Evolutionary conservation across 352 stramenopile genomes (phyloP).

Genomic region (Phytophthora meadii): DNA sequence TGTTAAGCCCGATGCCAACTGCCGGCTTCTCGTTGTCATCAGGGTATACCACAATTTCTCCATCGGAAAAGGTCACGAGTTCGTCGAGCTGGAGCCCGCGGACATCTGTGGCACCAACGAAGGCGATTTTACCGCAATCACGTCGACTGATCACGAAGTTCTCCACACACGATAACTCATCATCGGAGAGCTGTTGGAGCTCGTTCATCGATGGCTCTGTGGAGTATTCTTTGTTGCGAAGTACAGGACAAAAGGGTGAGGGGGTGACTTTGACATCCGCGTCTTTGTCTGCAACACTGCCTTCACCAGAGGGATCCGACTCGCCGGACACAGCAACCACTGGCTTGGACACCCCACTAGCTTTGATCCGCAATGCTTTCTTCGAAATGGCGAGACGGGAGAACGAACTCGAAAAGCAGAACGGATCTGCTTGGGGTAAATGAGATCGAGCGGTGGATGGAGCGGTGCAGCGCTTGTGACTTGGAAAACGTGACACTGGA

Average conservation of each 20-base stretch:
- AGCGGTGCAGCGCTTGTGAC: neutral
- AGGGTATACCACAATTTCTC: slow-evolving; percentile 57
- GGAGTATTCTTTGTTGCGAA: slow-evolving; percentile 51
- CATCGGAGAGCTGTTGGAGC: slow-evolving; percentile 46
- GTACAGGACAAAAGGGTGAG: slow-evolving; percentile 22
- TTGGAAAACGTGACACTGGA: slow-evolving; percentile 9
- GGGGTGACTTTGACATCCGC: neutral
- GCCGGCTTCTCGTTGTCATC: slow-evolving; percentile 48
- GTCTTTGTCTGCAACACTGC: neutral
- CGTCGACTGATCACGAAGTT: slow-evolving; percentile 49
- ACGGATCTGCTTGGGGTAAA: slow-evolving; percentile 12
- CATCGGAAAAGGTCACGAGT: slow-evolving; percentile 44
- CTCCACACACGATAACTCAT: slow-evolving; percentile 47
- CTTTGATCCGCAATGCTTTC: slow-evolving; percentile 9
- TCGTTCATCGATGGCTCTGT: slow-evolving; percentile 41
- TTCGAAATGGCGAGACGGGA: slow-evolving; percentile 27
- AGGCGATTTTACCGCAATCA: slow-evolving; percentile 47
- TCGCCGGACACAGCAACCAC: slow-evolving; percentile 1
- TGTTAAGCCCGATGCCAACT: slow-evolving; percentile 51
- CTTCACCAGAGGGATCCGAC: neutral
- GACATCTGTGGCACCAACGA: slow-evolving; percentile 50
- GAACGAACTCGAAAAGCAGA: slow-evolving; percentile 31
- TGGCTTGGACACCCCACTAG: neutral
- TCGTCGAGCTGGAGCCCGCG: slow-evolving; percentile 54
- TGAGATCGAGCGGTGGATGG: neutral